phyloP scores from a whole-genome alignment of 2,329 filamentous ascomycete genomes.

The Neonectria faginata region DNA sequence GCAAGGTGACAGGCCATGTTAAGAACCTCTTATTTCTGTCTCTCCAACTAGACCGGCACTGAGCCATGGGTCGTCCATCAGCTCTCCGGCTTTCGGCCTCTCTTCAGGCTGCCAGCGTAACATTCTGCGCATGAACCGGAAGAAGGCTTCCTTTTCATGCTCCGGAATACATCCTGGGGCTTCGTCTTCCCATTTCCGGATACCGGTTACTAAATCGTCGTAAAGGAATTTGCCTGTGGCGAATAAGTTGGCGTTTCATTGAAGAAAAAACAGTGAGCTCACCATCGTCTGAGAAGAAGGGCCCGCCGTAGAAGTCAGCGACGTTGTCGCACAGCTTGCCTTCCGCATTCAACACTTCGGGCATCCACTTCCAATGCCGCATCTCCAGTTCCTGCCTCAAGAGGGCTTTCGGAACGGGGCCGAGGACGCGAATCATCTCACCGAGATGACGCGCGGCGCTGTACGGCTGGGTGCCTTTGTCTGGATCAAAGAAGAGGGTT shows the following conservation, averaged over 20 bases:
- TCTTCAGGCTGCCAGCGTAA: slow-evolving; percentile 43
- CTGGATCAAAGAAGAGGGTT: slow-evolving; percentile 35
- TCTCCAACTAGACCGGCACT: slow-evolving; percentile 18
- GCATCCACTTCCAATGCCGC: slow-evolving; percentile 35
- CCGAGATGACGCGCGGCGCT: slow-evolving; percentile 38
- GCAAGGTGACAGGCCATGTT: not conserved
- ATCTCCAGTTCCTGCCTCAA: slow-evolving; percentile 35
- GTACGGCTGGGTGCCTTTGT: slow-evolving; percentile 30
- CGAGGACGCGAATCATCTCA: slow-evolving; percentile 43
- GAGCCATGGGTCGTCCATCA: slow-evolving; percentile 43
- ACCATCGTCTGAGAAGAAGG: slow-evolving; percentile 39
- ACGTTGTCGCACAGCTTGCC: slow-evolving; percentile 33
- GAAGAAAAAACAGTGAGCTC: not conserved
- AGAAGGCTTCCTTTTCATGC: slow-evolving; percentile 31
- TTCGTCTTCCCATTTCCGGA: slow-evolving; percentile 24
- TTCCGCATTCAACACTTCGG: slow-evolving; percentile 26
- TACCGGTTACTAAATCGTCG: slow-evolving; percentile 28
- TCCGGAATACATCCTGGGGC: slow-evolving; percentile 32
- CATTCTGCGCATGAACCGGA: slow-evolving; percentile 43
- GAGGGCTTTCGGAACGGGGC: slow-evolving; percentile 35
- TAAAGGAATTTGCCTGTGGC: slow-evolving; percentile 31
- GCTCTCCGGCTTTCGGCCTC: slow-evolving; percentile 40
- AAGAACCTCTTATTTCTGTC: slow-evolving; percentile 11
- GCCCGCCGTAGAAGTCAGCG: slow-evolving; percentile 36
- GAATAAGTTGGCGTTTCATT: not conserved